Conservation (phyloP, 331 rosid genomes). For the Quercus phellos region DNA sequence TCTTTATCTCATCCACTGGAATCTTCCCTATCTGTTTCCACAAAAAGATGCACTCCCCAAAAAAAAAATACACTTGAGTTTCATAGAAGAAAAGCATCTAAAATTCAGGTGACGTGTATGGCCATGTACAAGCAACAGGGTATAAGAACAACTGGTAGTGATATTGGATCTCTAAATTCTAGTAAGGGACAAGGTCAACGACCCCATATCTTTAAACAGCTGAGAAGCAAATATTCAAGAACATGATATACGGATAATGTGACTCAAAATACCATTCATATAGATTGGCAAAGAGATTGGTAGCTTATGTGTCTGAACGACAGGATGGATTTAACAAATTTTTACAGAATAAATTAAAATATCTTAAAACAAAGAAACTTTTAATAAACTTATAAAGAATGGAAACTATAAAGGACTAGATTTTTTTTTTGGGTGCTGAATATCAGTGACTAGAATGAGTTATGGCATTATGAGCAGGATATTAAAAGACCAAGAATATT, state of each 20-base stretch:
- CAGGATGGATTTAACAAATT: neutral
- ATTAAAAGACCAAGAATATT: neutral
- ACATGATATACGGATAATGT: neutral
- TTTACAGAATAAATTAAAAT: neutral
- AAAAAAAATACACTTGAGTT: neutral
- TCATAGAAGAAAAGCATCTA: neutral
- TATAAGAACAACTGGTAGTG: neutral
- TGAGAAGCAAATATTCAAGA: slow-evolving; percentile 1
- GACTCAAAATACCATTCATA: neutral
- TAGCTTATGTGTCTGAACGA: neutral
- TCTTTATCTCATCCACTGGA: slow-evolving; percentile 70
- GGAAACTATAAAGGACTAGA: no score
- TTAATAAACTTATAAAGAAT: neutral
- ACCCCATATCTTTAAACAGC: slow-evolving; percentile 1
- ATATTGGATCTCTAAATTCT: slow-evolving; percentile 14
- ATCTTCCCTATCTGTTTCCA: slow-evolving; percentile 72
- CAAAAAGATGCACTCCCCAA: neutral
- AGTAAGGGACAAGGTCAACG: slow-evolving; percentile 1
- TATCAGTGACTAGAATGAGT: neutral
- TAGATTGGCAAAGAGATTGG: neutral
- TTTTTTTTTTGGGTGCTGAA: no score
- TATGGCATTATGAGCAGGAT: neutral
- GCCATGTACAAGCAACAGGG: slow-evolving; percentile 3
- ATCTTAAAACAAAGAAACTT: neutral
- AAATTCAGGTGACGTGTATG: neutral